phyloP scores from a whole-genome alignment of 345 rosid genomes.

The Trapa bicornis region DNA sequence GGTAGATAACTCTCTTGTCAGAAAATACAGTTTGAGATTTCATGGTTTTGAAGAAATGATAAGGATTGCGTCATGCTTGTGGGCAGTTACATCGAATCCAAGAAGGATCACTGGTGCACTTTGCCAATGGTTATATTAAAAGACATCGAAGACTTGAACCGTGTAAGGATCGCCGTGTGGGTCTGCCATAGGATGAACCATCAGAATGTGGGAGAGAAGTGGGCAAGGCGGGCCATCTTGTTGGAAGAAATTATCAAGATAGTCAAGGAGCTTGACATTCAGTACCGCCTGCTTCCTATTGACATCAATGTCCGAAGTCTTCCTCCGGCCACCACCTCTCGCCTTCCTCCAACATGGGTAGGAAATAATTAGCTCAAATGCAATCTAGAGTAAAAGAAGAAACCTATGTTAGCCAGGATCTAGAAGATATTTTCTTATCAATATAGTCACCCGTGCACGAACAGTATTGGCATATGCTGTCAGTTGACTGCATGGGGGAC shows the following conservation, averaged over 20 bases:
- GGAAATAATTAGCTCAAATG: slow-evolving; percentile 2
- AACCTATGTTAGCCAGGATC: neutral
- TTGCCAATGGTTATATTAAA: slow-evolving; percentile 37
- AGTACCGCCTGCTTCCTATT: slow-evolving; percentile 50
- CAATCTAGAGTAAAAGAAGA: neutral
- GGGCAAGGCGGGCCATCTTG: slow-evolving; percentile 37
- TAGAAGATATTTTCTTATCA: neutral
- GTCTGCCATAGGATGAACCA: slow-evolving; percentile 46
- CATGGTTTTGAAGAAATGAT: neutral
- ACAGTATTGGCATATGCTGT: neutral
- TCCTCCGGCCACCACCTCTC: slow-evolving; percentile 30
- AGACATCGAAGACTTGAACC: slow-evolving; percentile 39
- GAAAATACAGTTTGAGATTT: neutral
- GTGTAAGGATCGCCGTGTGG: slow-evolving; percentile 56
- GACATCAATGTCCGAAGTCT: slow-evolving; percentile 45
- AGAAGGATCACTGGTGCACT: slow-evolving; percentile 69
- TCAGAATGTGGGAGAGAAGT: slow-evolving; percentile 58
- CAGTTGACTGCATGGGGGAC: neutral
- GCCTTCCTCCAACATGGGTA: slow-evolving; percentile 27
- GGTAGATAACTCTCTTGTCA: slow-evolving; percentile 19
- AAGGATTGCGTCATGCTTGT: neutral
- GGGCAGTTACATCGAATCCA: slow-evolving; percentile 47
- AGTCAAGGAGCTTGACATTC: slow-evolving; percentile 59
- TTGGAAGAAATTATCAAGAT: slow-evolving; percentile 61
- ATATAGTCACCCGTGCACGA: no score